Evolutionary conservation across 2,329 filamentous ascomycete species (phyloP).

Genomic region (Penicillium sp.): DNA sequence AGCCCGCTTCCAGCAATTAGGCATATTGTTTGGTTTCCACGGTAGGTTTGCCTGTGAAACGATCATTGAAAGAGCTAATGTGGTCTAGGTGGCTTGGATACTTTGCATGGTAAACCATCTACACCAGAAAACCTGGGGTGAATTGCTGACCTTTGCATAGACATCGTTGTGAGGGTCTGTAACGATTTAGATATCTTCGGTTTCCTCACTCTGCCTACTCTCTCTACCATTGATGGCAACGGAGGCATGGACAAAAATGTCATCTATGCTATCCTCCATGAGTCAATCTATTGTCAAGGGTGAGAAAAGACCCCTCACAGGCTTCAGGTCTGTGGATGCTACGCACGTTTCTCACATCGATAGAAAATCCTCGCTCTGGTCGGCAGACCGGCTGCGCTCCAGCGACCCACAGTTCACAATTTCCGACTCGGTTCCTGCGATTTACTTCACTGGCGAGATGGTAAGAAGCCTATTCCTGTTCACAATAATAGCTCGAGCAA

Average conservation of each 20-base stretch:
- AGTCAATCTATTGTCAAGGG: slow-evolving; percentile 80
- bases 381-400: slow-evolving; percentile 55
- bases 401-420: slow-evolving; percentile 50
- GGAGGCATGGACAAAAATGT: slow-evolving; percentile 73
- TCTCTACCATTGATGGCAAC: slow-evolving; percentile 67
- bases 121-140: neutral
- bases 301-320: slow-evolving; percentile 28
- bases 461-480: slow-evolving; percentile 28
- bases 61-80: slow-evolving; percentile 13
- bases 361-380: slow-evolving; percentile 69
- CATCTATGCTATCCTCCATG: slow-evolving; percentile 84
- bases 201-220: slow-evolving; percentile 71
- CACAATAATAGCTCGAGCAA: neutral
- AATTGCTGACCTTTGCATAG: slow-evolving; percentile 29
- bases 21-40: slow-evolving; percentile 75
- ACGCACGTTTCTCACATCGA: slow-evolving; percentile 19
- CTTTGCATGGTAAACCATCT: slow-evolving; percentile 60
- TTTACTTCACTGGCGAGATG: slow-evolving; percentile 92
- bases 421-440: slow-evolving; percentile 49
- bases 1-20: slow-evolving; percentile 73
- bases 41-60: slow-evolving; percentile 43
- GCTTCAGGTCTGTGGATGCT: neutral
- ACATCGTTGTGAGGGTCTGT: slow-evolving; percentile 68
- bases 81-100: slow-evolving; percentile 64
- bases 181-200: slow-evolving; percentile 75